Evolutionary conservation across 805 yeast species (phyloP).

Genomic region (Yamadazyma kitorensis): DNA sequence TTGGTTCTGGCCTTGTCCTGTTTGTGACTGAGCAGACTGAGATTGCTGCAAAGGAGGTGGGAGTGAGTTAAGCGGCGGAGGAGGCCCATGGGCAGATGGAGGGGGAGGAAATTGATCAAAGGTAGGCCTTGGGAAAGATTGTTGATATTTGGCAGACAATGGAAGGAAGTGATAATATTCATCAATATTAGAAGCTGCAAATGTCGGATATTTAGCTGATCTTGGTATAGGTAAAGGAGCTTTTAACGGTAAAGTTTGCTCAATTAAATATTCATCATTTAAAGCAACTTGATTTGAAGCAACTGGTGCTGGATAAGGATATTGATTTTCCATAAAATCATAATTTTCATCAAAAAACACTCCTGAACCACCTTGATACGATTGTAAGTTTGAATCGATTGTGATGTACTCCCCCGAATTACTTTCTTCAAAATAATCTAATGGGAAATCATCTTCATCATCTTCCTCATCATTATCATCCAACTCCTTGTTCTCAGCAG

Average conservation of each 20-base stretch:
- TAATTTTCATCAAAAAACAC: constrained; percentile 18
- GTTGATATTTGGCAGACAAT: constrained; percentile 24
- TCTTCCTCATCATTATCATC: constrained; percentile 51
- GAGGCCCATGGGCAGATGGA: not conserved
- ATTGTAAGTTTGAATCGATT: constrained; percentile 17
- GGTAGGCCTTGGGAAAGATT: constrained; percentile 15
- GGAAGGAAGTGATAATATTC: constrained; percentile 15
- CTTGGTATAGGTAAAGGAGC: constrained; percentile 24
- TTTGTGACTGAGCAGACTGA: constrained; percentile 5
- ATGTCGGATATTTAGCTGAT: constrained; percentile 10
- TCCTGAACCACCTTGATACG: too few species aligned
- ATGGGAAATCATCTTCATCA: constrained; percentile 66
- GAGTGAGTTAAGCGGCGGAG: too few species aligned
- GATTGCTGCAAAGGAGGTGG: not conserved
- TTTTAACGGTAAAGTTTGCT: constrained; percentile 47
- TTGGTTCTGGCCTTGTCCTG: not conserved
- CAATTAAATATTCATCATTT: constrained; percentile 49
- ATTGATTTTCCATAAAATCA: constrained; percentile 18
- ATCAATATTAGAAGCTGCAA: constrained; percentile 5
- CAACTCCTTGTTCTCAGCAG: constrained; percentile 20
- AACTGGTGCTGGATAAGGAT: constrained; percentile 16
- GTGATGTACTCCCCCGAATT: constrained; percentile 23
- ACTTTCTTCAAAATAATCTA: constrained; percentile 54
- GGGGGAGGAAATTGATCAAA: constrained; percentile 2
- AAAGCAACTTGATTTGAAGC: constrained; percentile 28